Percentiles rank a stretch among this genome's conserved stretches.
Evolutionary conservation across 1,284 basidiomycete genomes (phyloP).

Genomic region (Puccinia horiana): DNA sequence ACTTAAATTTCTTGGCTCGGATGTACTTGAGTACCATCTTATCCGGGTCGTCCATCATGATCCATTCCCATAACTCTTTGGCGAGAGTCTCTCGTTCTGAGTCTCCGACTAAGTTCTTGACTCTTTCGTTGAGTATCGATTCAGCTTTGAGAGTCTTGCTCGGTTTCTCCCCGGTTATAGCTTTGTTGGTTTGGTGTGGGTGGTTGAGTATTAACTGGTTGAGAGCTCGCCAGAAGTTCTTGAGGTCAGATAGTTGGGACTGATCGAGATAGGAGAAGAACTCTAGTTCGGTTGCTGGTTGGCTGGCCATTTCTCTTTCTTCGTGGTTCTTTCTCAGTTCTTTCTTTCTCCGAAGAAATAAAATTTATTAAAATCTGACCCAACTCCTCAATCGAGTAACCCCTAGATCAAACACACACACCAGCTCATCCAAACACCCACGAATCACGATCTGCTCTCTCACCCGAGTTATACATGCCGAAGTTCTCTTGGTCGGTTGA

Average conservation of each 20-base stretch:
- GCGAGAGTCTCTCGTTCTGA: background rate
- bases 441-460: too few relatives aligned
- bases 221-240: slow-evolving; percentile 29
- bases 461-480: too few relatives aligned
- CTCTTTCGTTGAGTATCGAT: background rate
- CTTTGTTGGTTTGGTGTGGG: background rate
- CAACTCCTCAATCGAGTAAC: too few relatives aligned
- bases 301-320: background rate
- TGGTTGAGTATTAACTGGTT: background rate
- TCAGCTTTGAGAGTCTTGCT: background rate
- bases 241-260: slow-evolving; percentile 2
- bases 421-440: too few relatives aligned
- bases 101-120: background rate
- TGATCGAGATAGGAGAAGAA: slow-evolving; percentile 12
- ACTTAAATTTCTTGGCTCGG: slow-evolving; percentile 24
- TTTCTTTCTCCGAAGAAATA: too few relatives aligned
- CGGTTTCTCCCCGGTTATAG: background rate
- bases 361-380: too few relatives aligned
- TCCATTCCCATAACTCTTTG: slow-evolving; percentile 28
- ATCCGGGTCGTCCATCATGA: slow-evolving; percentile 49
- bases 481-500: too few relatives aligned
- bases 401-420: too few relatives aligned
- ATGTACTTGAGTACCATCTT: slow-evolving; percentile 36
- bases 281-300: slow-evolving; percentile 11
- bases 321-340: background rate